Base-by-base conservation (phyloP, 768 basidiomycete genomes). In the Mycena floridula region DNA sequence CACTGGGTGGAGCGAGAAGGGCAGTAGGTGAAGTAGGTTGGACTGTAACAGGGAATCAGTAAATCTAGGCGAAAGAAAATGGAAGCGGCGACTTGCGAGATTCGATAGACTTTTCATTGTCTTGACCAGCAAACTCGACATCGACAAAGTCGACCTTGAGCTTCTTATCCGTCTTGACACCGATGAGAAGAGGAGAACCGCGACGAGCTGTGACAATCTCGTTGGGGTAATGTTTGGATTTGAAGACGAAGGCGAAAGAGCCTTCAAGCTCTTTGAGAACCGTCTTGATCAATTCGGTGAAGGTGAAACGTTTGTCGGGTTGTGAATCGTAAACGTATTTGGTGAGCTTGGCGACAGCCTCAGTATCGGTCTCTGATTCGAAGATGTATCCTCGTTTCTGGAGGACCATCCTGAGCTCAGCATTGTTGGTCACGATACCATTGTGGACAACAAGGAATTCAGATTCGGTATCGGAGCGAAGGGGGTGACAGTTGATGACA, bases 101-200 rank as follows among this genome's bases (percentile, higher is more conserved):
- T 21, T 74, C 70, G 38, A 63, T 55, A n/a, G n/a, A n/a, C 47
- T 65, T 61, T 3, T 54, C 65, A 43, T 68, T 70, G 50, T 89
- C 85, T 36, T 86, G 77, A 30, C 83, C 82, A 25, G 87, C 82
- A 56, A 98, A 82, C 63, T 98, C 94, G 45, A 99, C 96, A 66
- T 98, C 96, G 38, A 99, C 95, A 55, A 99, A 98, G 70, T 99
- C 96, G 28, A 98, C 95, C 74, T 99, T 99, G 58, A 99, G 79
- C 68, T 98, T 98, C 77, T 96, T 94, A 63, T 99, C 95, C 15
- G 96, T 98, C 83, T 98, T 98, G 60, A 99, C 95, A 70, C 96
- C 96, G 58, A 99, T 81, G 46, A 98, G 68, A 24, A 99, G 81
- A 23, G 96, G 96, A 12, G 95, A 97, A 54, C 96, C 96, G 58